These are phyloP conservation scores for Erucastrum elatum DNA, from an alignment of 345 rosid genomes.

Conservation along the genomic window DNA sequence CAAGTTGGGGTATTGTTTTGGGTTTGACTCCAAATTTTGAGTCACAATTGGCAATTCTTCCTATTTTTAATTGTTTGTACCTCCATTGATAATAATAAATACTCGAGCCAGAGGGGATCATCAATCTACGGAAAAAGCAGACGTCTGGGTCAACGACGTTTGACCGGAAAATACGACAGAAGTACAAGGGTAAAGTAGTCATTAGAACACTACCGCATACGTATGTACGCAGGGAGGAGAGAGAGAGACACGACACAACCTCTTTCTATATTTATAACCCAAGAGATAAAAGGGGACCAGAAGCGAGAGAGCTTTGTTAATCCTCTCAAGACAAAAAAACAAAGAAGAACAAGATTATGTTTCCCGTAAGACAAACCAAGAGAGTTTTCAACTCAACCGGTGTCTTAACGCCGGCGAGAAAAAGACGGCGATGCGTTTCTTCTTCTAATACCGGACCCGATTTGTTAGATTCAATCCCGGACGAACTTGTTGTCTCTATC, in stretches of 20 bases:
- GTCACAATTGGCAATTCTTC: background rate
- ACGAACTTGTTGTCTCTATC: constrained; percentile 72
- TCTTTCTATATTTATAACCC: constrained; percentile 34
- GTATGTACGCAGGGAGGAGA: constrained; percentile 25
- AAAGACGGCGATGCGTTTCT: constrained; percentile 19
- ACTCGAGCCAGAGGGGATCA: background rate
- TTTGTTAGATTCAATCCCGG: constrained; percentile 70
- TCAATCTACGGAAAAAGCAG: constrained; percentile 4
- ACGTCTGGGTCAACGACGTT: constrained; percentile 57
- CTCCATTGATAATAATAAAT: background rate
- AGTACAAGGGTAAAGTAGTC: constrained; percentile 34
- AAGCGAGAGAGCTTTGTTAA: constrained; percentile 34
- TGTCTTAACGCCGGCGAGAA: background rate
- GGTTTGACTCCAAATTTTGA: too few relatives aligned
- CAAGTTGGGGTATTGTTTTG: too few relatives aligned
- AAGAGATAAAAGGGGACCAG: constrained; percentile 56
- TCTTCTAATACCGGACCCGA: constrained; percentile 28
- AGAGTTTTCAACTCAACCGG: constrained; percentile 10
- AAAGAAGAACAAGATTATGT: constrained; percentile 16
- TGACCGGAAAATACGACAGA: constrained; percentile 45
- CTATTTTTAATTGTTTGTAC: background rate
- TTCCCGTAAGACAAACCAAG: constrained; percentile 7
- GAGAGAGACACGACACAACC: constrained; percentile 41
- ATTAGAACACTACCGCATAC: constrained; percentile 3
- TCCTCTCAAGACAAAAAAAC: constrained; percentile 36